Evolutionary conservation across 805 yeast species (phyloP).

Genomic region (Metschnikowia chrysomelidarum): DNA sequence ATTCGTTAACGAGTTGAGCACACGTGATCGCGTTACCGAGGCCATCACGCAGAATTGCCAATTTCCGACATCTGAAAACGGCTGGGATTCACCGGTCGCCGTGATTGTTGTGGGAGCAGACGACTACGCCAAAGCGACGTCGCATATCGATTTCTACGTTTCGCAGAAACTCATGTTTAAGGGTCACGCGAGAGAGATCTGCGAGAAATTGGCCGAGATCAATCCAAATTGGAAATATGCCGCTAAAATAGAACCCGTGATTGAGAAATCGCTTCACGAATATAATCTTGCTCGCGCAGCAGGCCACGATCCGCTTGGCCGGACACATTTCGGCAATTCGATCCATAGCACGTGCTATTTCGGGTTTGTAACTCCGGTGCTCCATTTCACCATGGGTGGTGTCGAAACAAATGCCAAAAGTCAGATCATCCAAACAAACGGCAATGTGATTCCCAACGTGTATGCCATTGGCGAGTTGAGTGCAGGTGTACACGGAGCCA

Average conservation of each 20-base stretch:
- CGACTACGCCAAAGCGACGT: constrained; percentile 44
- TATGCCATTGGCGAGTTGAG: constrained; percentile 68
- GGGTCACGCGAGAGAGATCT: constrained; percentile 24
- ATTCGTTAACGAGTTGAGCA: constrained; percentile 52
- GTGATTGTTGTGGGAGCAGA: constrained; percentile 38
- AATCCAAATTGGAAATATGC: no score
- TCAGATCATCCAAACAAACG: constrained; percentile 22
- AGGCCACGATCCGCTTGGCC: constrained; percentile 34
- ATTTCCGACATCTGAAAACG: no score
- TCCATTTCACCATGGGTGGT: constrained; percentile 31
- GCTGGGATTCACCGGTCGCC: constrained; percentile 21
- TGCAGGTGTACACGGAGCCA: constrained; percentile 68
- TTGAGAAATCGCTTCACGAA: neutral
- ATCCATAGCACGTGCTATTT: constrained; percentile 33
- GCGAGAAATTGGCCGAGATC: constrained; percentile 8
- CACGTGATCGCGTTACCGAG: constrained; percentile 52
- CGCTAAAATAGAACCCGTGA: neutral
- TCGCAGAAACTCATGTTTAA: constrained; percentile 26
- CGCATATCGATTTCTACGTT: constrained; percentile 52
- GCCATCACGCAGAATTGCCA: constrained; percentile 33
- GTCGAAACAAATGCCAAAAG: constrained; percentile 22
- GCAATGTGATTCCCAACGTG: constrained; percentile 40
- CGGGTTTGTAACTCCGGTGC: constrained; percentile 56
- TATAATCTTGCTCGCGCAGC: constrained; percentile 1
- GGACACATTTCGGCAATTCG: constrained; percentile 29